Conservation (phyloP, 23 red algal species). For the Agarophyton chilense region DNA sequence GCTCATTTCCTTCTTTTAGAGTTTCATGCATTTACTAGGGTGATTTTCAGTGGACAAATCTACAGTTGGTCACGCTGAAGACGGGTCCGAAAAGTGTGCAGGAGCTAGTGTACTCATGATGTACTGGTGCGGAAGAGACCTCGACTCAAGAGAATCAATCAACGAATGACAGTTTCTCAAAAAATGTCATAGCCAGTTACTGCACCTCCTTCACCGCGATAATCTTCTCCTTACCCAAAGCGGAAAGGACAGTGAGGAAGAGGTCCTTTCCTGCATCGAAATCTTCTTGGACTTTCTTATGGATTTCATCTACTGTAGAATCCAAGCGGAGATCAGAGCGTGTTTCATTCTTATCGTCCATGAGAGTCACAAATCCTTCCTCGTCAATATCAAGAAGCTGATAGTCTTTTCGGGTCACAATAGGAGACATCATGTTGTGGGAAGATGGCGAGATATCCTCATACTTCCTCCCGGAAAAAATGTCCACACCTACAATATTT, state of each 20-base stretch:
- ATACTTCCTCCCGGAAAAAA: constrained; percentile 97
- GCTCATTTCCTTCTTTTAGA: neutral
- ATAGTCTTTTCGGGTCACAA: constrained; percentile 91
- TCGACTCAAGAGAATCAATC: neutral
- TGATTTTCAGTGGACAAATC: constrained; percentile 31
- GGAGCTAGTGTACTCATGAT: constrained; percentile 7
- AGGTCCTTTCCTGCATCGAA: constrained; percentile 92
- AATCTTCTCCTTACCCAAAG: constrained; percentile 92
- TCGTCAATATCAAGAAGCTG: constrained; percentile 97
- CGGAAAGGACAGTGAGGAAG: constrained; percentile 86
- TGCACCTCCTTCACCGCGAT: constrained; percentile 87
- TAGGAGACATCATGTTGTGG: constrained; percentile 95
- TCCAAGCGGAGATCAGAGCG: constrained; percentile 93
- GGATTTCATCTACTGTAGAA: constrained; percentile 76
- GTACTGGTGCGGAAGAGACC: neutral
- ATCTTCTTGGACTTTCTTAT: constrained; percentile 93
- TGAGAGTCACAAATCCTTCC: constrained; percentile 86
- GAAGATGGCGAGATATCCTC: constrained; percentile 98
- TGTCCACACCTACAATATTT: constrained; percentile 97
- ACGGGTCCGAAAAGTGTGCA: constrained; percentile 1
- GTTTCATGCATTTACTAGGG: constrained; percentile 37
- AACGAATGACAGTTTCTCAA: constrained; percentile 8
- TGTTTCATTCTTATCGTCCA: constrained; percentile 98
- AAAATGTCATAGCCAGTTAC: constrained; percentile 2
- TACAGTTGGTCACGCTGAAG: constrained; percentile 24